Conservation (phyloP, 768 basidiomycete genomes). For the Xerocomellus chrysenteron region DNA sequence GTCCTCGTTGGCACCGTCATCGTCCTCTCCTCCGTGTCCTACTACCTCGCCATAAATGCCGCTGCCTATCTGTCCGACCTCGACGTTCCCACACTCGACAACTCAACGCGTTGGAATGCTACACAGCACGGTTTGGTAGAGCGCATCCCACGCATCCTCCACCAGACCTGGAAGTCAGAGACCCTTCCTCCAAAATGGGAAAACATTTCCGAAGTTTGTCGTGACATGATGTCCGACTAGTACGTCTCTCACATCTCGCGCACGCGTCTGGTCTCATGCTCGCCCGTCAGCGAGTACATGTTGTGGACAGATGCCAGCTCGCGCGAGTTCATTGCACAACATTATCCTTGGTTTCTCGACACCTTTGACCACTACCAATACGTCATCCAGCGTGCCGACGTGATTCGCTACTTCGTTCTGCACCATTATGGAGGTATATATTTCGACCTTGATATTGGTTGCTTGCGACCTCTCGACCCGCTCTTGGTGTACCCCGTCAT, state of each 20-base stretch:
- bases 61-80: conserved; percentile 77
- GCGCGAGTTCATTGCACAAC: conserved; percentile 81
- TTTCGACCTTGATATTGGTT: conserved; percentile 96
- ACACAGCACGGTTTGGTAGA: conserved; percentile 62
- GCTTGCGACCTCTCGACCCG: conserved; percentile 81
- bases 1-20: conserved; percentile 85
- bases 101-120: conserved; percentile 61
- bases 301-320: conserved; percentile 95
- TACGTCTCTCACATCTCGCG: conserved; percentile 43
- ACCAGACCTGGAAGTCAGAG: conserved; percentile 98
- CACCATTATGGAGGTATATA: conserved; percentile 95
- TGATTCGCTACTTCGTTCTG: conserved; percentile 96
- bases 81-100: conserved; percentile 63
- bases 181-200: conserved; percentile 81
- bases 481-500: conserved; percentile 85
- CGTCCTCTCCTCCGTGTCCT: conserved; percentile 89
- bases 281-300: conserved; percentile 76
- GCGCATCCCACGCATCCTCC: conserved; percentile 86
- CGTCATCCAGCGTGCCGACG: conserved; percentile 93
- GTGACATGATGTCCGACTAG: conserved; percentile 96
- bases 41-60: conserved; percentile 80
- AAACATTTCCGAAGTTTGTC: conserved; percentile 76
- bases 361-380: conserved; percentile 93
- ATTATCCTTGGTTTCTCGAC: conserved; percentile 92
- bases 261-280: conserved; percentile 15